Evolutionary conservation across 2,329 filamentous ascomycete species (phyloP), one percentile per base, ranked within the genome.

Genomic region (Colletotrichum lupini): DNA sequence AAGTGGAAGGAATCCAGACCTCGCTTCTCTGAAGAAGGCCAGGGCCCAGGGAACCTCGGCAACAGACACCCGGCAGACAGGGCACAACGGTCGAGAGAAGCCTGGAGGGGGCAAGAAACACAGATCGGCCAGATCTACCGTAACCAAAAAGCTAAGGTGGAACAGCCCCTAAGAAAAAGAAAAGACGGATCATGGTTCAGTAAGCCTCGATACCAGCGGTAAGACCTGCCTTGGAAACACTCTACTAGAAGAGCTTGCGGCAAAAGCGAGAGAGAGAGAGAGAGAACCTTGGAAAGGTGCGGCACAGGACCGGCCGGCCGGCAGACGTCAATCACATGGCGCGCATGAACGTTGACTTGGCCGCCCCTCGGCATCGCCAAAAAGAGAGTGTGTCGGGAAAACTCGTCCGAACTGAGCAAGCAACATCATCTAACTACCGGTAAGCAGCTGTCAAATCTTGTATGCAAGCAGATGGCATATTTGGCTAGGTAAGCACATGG

Each of bases 301-400:
- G 32, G 11, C 32, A 35, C 11, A 35, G 32, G 11, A 12, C 32
- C 42, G 59, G 24, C 19, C 28, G 26, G 42, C 26, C 59, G n/a
- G 59, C 26, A 35, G 37, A 62, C 60, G 11, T 52, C 60, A 19
- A 52, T 62, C 60, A 62, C 42, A 62, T 62, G 42, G 26, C 32
- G 37, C 42, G 28, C 28, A 62, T 16, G 12, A n/a, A 62, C 12
- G 5, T n/a, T 9, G 52, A 26, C 7, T 12, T 14, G 19, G 11
- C 16, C 42, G 28, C 14, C 30, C 60, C 60, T 35, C 60, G 60
- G 60, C 26, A 52, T 52, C 11, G 28, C 49, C 42, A 26, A 52
- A 12, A 8, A 62, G 8, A 19, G 35, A 0, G 12, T 6, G 28
- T 30, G 37, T 16, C 35, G 35, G 35, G 14, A 24, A 9, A 32